phyloP scores from a whole-genome alignment of 495 filamentous ascomycete genomes.

The Trichoderma asperelloides region DNA sequence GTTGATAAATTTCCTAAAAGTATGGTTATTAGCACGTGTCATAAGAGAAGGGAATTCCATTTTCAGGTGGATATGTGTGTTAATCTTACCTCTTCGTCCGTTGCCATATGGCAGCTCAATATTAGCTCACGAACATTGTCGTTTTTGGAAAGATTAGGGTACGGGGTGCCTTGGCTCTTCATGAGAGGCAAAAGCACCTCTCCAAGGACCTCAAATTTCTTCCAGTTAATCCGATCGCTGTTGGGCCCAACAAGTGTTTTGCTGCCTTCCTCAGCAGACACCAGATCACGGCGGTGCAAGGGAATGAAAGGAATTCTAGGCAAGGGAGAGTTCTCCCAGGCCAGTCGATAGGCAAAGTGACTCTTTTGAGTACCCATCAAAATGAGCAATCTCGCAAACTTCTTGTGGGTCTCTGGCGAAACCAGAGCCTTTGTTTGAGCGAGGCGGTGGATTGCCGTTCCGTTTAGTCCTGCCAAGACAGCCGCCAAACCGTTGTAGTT shows the following conservation, averaged over 20 bases:
- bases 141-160: slow-evolving; percentile 56
- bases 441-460: slow-evolving; percentile 79
- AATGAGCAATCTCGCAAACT: slow-evolving; percentile 81
- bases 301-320: slow-evolving; percentile 92
- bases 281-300: slow-evolving; percentile 80
- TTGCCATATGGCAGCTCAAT: slow-evolving; percentile 51
- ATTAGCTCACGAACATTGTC: slow-evolving; percentile 62
- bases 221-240: slow-evolving; percentile 83
- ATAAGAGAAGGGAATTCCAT: not conserved
- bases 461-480: slow-evolving; percentile 86
- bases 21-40: slow-evolving; percentile 18
- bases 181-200: slow-evolving; percentile 86
- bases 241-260: slow-evolving; percentile 73
- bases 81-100: slow-evolving; percentile 50
- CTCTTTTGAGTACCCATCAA: slow-evolving; percentile 88
- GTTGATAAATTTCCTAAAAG: slow-evolving; percentile 51
- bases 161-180: slow-evolving; percentile 79
- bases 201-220: slow-evolving; percentile 93
- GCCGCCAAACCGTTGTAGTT: slow-evolving; percentile 96
- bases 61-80: not conserved
- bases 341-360: slow-evolving; percentile 87
- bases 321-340: slow-evolving; percentile 88
- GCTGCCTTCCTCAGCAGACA: slow-evolving; percentile 87
- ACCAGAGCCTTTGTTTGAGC: slow-evolving; percentile 73
- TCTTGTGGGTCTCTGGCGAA: slow-evolving; percentile 55